phyloP scores from a whole-genome alignment of 768 basidiomycete genomes.

The Lactifluus rugatus region DNA sequence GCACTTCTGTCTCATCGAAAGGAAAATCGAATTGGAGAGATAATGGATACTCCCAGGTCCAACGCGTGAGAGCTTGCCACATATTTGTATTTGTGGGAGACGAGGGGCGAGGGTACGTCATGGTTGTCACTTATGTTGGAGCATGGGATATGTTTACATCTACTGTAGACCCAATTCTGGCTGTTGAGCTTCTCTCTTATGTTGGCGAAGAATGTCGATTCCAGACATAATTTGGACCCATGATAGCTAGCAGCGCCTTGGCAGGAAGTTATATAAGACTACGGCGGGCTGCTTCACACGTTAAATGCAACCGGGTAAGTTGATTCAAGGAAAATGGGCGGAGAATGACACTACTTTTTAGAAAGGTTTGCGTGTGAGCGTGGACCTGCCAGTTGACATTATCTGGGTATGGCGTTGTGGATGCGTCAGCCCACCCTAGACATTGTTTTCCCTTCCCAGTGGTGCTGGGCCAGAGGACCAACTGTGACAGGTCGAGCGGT shows the following conservation, averaged over 20 bases:
- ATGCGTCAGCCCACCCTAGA: too few species aligned
- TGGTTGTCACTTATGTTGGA: not conserved
- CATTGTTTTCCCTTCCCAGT: too few species aligned
- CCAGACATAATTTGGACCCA: too few species aligned
- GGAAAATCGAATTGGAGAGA: not conserved
- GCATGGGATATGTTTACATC: not conserved
- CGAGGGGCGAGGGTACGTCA: not conserved
- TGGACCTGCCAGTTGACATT: too few species aligned
- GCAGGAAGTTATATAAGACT: not conserved
- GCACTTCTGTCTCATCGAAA: not conserved
- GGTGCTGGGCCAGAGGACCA: not conserved
- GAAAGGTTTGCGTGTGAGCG: not conserved
- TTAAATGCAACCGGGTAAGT: not conserved
- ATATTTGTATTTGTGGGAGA: not conserved
- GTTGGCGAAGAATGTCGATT: too few species aligned
- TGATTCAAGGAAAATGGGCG: not conserved
- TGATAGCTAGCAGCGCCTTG: too few species aligned
- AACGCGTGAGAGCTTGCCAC: not conserved
- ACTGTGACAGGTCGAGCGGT: not conserved
- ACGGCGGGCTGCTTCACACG: not conserved
- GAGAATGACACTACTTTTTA: not conserved
- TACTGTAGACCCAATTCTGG: not conserved
- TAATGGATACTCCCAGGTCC: not conserved
- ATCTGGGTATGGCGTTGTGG: too few species aligned
- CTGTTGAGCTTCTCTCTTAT: too few species aligned